phyloP scores from a whole-genome alignment of 768 basidiomycete species.

The Tulasnella sp. region DNA sequence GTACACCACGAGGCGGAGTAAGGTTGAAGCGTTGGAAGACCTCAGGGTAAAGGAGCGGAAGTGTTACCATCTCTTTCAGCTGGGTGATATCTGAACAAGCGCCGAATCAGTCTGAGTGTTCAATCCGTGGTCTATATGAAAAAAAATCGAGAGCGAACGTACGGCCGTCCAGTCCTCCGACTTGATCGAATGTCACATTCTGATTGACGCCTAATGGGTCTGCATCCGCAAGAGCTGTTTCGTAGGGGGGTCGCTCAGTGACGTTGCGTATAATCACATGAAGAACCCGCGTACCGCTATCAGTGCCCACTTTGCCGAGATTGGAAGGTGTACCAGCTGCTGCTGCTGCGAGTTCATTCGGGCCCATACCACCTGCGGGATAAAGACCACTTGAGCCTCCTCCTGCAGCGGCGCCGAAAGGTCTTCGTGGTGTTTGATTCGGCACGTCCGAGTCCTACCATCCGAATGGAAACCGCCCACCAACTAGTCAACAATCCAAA shows the following conservation, averaged over 20 bases:
- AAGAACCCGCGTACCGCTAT: conserved; percentile 44
- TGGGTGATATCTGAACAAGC: conserved; percentile 76
- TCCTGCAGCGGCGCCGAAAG: conserved; percentile 46
- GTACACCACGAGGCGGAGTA: conserved; percentile 91
- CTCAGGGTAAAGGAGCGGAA: conserved; percentile 93
- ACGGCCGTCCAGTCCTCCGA: conserved; percentile 95
- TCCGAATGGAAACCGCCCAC: neutral
- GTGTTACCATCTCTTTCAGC: conserved; percentile 95
- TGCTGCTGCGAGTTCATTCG: conserved; percentile 59
- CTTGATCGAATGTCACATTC: conserved; percentile 93
- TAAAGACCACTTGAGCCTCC: conserved; percentile 51
- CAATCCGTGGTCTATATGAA: neutral
- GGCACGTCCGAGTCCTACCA: conserved; percentile 64
- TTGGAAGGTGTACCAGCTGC: conserved; percentile 75
- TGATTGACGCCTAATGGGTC: conserved; percentile 93
- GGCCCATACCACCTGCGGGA: conserved; percentile 34
- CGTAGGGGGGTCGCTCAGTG: conserved; percentile 31
- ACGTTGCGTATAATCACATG: conserved; percentile 28
- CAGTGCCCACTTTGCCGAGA: conserved; percentile 77
- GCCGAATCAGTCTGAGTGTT: conserved; percentile 1
- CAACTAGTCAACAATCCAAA: neutral
- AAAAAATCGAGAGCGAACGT: conserved; percentile 37
- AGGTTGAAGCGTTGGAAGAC: conserved; percentile 91
- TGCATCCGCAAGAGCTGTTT: conserved; percentile 79
- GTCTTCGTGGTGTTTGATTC: conserved; percentile 66